A percentile compares a stretch with the other conserved stretches of the same genome.
Conservation (phyloP, 163 green algal genomes). For the Scenedesmus sp. region DNA sequence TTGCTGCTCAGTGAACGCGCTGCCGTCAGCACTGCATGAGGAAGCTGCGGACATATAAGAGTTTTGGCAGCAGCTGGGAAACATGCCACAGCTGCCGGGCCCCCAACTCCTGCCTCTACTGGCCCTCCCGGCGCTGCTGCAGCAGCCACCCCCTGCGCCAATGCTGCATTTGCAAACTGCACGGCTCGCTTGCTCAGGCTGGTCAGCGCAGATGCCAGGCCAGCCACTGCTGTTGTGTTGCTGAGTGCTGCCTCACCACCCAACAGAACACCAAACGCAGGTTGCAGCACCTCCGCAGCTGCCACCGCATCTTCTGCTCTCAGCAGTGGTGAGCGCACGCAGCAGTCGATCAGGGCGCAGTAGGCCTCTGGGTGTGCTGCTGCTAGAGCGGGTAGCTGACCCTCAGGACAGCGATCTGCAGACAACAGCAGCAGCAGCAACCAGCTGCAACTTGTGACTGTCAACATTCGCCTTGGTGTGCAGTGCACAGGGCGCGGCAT, state of each 20-base stretch:
- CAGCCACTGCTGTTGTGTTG: background rate
- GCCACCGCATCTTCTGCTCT: background rate
- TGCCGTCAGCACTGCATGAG: background rate
- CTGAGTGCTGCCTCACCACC: background rate
- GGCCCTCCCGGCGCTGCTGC: no score
- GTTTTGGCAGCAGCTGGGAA: background rate
- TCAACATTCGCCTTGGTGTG: no score
- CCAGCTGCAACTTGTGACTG: no score
- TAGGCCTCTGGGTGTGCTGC: background rate
- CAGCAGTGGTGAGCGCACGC: background rate
- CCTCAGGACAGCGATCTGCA: background rate
- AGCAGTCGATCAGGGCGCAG: background rate
- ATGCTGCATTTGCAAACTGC: background rate
- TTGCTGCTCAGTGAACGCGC: background rate
- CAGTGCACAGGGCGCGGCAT: no score
- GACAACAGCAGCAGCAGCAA: background rate
- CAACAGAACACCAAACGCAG: background rate
- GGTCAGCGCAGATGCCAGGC: background rate
- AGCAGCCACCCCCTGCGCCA: no score
- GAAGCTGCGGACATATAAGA: background rate
- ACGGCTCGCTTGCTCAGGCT: background rate
- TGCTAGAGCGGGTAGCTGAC: background rate
- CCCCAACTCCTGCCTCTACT: no score
- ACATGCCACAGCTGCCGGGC: background rate
- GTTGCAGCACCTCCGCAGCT: background rate